These are phyloP conservation scores for Royoungia palumana DNA, from an alignment of 768 basidiomycete genomes.

Conservation along the genomic window DNA sequence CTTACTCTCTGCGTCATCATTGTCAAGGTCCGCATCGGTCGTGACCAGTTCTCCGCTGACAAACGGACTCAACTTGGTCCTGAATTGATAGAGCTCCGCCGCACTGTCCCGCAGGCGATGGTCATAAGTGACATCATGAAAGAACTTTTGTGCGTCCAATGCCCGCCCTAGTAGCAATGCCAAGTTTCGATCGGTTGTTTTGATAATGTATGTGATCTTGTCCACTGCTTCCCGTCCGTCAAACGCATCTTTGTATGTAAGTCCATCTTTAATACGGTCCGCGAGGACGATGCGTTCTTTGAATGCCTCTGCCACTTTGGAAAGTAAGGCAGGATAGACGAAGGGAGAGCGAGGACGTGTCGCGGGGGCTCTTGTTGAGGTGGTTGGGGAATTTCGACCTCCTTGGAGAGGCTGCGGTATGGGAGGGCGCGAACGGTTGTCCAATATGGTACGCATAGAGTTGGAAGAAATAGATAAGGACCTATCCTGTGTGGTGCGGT, in stretches of 20 bases:
- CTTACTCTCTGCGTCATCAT: conserved; percentile 33
- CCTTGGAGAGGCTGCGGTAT: conserved; percentile 38
- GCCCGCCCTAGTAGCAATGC: conserved; percentile 94
- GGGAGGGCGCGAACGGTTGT: conserved; percentile 34
- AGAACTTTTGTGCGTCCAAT: conserved; percentile 96
- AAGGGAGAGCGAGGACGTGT: conserved; percentile 58
- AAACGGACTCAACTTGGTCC: conserved; percentile 80
- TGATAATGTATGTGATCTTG: conserved; percentile 96
- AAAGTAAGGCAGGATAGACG: conserved; percentile 94
- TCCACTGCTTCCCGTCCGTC: conserved; percentile 97
- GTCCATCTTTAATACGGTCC: conserved; percentile 89
- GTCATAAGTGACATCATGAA: conserved; percentile 99
- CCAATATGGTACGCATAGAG: conserved; percentile 46
- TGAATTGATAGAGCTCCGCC: conserved; percentile 91
- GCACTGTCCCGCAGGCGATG: conserved; percentile 89
- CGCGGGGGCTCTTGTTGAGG: conserved; percentile 34
- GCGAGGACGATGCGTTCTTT: conserved; percentile 70
- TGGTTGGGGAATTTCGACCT: conserved; percentile 35
- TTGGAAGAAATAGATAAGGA: conserved; percentile 71
- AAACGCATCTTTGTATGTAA: conserved; percentile 95
- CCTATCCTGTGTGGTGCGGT: conserved; percentile 63
- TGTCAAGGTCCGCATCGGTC: conserved; percentile 33
- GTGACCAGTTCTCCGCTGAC: conserved; percentile 66
- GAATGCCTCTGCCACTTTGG: conserved; percentile 92
- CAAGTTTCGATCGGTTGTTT: conserved; percentile 95